Percentiles rank a stretch among this genome's conserved stretches.
These are phyloP conservation scores for Pilaira anomala DNA, from an alignment of 192 early-diverging fungal species.

Conservation along the genomic window DNA sequence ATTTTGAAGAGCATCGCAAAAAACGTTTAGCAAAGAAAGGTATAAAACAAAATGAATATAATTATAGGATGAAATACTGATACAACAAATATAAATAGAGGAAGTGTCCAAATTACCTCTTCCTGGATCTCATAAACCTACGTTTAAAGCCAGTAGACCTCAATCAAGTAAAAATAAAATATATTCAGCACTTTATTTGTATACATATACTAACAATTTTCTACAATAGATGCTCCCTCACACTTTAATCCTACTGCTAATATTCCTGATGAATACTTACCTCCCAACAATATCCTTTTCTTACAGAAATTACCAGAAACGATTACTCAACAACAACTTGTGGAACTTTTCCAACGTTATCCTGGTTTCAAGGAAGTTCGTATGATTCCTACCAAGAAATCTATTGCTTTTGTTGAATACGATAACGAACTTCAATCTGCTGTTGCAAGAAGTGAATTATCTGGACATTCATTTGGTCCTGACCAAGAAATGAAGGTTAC, in stretches of 20 bases:
- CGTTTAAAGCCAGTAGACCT: constrained; percentile 25
- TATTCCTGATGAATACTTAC: constrained; percentile 70
- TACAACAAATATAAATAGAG: constrained; percentile 6
- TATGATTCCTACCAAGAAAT: constrained; percentile 84
- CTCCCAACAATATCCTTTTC: constrained; percentile 94
- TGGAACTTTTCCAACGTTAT: constrained; percentile 69
- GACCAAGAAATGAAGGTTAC: constrained; percentile 79
- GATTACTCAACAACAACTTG: constrained; percentile 59
- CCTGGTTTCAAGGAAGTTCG: constrained; percentile 96
- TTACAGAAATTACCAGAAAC: constrained; percentile 81
- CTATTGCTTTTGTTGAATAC: constrained; percentile 97
- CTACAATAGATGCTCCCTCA: neutral
- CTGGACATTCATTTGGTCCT: constrained; percentile 59
- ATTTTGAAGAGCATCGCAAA: constrained; percentile 62
- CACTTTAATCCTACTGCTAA: constrained; percentile 25
- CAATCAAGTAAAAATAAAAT: constrained; percentile 7
- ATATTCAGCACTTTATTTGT: neutral
- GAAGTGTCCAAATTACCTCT: constrained; percentile 21
- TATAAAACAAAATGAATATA: constrained; percentile 30
- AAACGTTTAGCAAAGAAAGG: constrained; percentile 61
- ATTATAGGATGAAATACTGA: neutral
- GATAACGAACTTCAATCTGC: constrained; percentile 79
- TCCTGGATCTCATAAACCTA: constrained; percentile 31
- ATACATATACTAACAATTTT: neutral
- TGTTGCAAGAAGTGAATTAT: constrained; percentile 71